Conservation (phyloP, 495 filamentous ascomycete species). For the Saxophila tyrrhenica region DNA sequence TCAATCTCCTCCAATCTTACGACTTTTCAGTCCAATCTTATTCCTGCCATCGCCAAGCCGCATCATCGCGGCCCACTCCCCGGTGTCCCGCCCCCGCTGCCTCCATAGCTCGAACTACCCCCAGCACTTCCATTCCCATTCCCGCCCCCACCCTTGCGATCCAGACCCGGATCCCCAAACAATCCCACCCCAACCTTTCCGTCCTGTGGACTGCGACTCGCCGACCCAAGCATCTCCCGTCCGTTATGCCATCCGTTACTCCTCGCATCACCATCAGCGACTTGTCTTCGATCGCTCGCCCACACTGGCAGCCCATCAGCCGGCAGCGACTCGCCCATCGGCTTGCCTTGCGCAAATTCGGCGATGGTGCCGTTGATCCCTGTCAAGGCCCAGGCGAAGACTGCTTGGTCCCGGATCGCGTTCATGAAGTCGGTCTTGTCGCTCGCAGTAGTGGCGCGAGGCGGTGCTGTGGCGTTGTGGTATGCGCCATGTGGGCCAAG, state of each 20-base stretch:
- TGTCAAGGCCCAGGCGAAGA: slow-evolving; percentile 70
- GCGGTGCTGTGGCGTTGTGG: neutral
- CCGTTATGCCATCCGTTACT: neutral
- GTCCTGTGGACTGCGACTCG: neutral
- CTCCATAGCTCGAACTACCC: neutral
- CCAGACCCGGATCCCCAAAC: slow-evolving; percentile 14
- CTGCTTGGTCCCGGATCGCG: slow-evolving; percentile 70
- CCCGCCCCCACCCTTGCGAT: neutral
- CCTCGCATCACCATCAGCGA: neutral
- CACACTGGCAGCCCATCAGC: slow-evolving; percentile 45
- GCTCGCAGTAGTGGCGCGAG: slow-evolving; percentile 15
- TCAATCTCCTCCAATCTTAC: no score
- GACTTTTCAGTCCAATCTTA: no score
- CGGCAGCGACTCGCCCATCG: slow-evolving; percentile 48
- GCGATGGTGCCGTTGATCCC: slow-evolving; percentile 72
- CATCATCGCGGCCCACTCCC: neutral
- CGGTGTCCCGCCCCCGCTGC: neutral
- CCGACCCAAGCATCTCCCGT: neutral
- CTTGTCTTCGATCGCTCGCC: slow-evolving; percentile 19
- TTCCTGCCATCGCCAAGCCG: no score
- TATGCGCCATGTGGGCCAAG: slow-evolving; percentile 19
- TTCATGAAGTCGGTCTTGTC: slow-evolving; percentile 53
- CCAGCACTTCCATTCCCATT: neutral
- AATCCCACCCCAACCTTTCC: slow-evolving; percentile 1
- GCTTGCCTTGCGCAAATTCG: slow-evolving; percentile 50